Percentiles rank a stretch among this genome's conserved stretches.
Conservation (phyloP, 257 asterid species). For the Phtheirospermum japonicum region DNA sequence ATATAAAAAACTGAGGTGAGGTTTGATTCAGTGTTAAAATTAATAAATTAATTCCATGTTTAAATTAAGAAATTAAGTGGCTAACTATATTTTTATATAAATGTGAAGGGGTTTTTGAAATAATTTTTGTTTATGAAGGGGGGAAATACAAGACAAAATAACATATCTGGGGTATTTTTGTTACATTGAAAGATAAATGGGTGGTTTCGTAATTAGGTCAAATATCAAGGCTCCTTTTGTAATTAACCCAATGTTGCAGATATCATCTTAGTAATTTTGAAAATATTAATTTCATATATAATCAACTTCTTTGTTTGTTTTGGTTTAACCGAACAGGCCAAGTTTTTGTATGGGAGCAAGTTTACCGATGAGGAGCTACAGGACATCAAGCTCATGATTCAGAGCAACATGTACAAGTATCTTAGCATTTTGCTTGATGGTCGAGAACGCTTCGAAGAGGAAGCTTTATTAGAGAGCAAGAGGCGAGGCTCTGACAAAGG, state of each 20-base stretch:
- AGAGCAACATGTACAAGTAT: slow-evolving; percentile 87
- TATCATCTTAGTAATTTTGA: neutral
- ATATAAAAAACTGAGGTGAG: neutral
- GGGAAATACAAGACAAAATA: too few species aligned
- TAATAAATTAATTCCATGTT: too few species aligned
- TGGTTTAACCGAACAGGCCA: slow-evolving; percentile 55
- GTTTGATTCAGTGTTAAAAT: neutral
- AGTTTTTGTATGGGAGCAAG: slow-evolving; percentile 74
- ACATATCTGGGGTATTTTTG: neutral
- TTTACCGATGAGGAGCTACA: slow-evolving; percentile 71
- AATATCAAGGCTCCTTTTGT: neutral
- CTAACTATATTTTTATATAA: too few species aligned
- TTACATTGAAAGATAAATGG: neutral
- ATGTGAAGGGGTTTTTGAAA: neutral
- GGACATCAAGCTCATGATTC: slow-evolving; percentile 93
- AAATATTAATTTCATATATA: neutral
- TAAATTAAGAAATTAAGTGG: neutral
- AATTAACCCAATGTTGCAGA: too few species aligned
- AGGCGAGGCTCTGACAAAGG: slow-evolving; percentile 37
- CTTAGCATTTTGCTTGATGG: slow-evolving; percentile 92
- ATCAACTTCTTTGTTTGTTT: neutral
- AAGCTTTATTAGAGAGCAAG: slow-evolving; percentile 47
- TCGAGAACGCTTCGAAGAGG: slow-evolving; percentile 96
- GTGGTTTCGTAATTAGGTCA: neutral
- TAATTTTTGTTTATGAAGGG: neutral